Base-by-base conservation (phyloP, 2,329 filamentous ascomycete species). In the Colletotrichum neosansevieriae region DNA sequence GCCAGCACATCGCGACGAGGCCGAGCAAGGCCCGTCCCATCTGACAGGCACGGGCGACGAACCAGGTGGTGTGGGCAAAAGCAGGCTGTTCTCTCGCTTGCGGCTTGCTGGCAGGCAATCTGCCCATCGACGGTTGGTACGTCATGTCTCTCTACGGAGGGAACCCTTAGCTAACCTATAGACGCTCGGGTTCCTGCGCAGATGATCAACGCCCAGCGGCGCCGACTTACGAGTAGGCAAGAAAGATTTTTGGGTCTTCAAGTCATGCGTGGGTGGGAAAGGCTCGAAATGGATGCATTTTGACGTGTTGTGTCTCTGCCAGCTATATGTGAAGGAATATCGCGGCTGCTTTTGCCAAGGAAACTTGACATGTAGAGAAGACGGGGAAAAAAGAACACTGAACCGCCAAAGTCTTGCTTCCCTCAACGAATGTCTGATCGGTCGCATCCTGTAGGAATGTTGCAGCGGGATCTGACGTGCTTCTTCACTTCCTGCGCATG, bases 161-260 rank as follows among this genome's bases (percentile, higher is more conserved):
- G 19, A n/a, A 10, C 40, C 34, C 29, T 60, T 40, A 53, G 40
- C 60, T 32, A 67, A 49, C 61, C 54, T 65, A 66, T 60, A 60
- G 49, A 69, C 54, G 56, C 36, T 32, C 74, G 74, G 74, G 73
- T 76, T 77, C 75, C 75, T 76, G 75, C 75, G 72, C 75, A 74
- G 70, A 71, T 76, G 74, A 76, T 72, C 72, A 73, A 65, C 63
- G 57, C 63, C 63, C 50, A 65, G 50, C 29, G 47, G 29, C 24
- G 44, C 53, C 57, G 59, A 62, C 10, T n/a, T 1, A 36, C 64
- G 42, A 13, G 44, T 34, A 59, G 38, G 45, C 29, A 32, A 42
- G 21, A 34, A 60, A 50, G 3, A n/a, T 24, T 50, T 36, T 32
- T 9, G 17, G 38, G 21, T 42, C 29, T 53, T 42, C 34, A 69